Conservation (phyloP, 2,329 filamentous ascomycete genomes). For the Epichloe uncinata region DNA sequence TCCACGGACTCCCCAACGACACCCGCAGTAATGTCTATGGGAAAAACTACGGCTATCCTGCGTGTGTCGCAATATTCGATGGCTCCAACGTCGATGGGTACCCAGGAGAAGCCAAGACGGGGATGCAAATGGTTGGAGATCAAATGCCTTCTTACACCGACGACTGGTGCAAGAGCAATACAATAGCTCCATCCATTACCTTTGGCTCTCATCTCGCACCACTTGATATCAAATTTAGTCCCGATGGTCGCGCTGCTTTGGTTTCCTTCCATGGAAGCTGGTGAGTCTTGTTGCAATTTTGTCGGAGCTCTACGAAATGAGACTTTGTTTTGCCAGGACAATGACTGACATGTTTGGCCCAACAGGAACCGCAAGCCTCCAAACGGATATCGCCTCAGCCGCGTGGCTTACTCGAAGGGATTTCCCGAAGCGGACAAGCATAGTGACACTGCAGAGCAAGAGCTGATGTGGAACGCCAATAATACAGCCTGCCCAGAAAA, state of each 20-base stretch:
- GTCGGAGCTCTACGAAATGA: not conserved
- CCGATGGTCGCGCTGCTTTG: constrained; percentile 39
- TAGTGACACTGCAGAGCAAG: constrained; percentile 28
- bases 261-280: constrained; percentile 53
- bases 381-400: constrained; percentile 25
- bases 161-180: constrained; percentile 10
- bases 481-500: constrained; percentile 27
- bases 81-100: constrained; percentile 16
- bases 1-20: constrained; percentile 41
- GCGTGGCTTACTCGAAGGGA: constrained; percentile 23
- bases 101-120: constrained; percentile 16
- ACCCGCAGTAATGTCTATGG: constrained; percentile 13
- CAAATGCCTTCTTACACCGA: constrained; percentile 12
- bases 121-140: constrained; percentile 13
- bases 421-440: constrained; percentile 17
- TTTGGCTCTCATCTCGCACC: constrained; percentile 45
- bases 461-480: constrained; percentile 37
- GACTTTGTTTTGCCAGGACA: not conserved
- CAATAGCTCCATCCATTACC: constrained; percentile 12
- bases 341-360: not conserved
- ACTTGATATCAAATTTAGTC: constrained; percentile 49
- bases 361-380: constrained; percentile 20
- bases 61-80: constrained; percentile 48
- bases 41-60: constrained; percentile 49
- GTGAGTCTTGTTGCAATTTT: constrained; percentile 7